These are phyloP conservation scores for Wickerhamomyces mucosus DNA, from an alignment of 805 yeast species.

Conservation along the genomic window DNA sequence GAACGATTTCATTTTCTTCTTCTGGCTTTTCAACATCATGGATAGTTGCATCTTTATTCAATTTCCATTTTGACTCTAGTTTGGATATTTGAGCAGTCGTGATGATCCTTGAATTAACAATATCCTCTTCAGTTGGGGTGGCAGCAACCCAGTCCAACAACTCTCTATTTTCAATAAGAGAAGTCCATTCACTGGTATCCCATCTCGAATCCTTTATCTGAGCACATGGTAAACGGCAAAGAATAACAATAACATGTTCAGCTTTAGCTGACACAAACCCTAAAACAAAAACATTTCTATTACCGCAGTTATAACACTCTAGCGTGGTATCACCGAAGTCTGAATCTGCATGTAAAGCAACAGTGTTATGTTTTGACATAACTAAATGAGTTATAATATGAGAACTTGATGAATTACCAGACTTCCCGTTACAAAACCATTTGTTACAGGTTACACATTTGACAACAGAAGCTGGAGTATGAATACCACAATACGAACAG, in stretches of 20 bases:
- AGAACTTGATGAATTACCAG: conserved; percentile 44
- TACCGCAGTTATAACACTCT: conserved; percentile 90
- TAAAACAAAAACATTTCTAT: conserved; percentile 63
- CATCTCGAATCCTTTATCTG: conserved; percentile 66
- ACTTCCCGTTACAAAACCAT: conserved; percentile 85
- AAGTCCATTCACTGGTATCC: conserved; percentile 86
- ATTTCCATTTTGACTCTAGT: conserved; percentile 76
- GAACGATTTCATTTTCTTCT: conserved; percentile 52
- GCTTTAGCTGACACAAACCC: conserved; percentile 85
- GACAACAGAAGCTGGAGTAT: conserved; percentile 53
- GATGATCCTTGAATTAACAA: conserved; percentile 44
- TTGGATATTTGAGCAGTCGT: conserved; percentile 56
- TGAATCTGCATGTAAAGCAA: conserved; percentile 68
- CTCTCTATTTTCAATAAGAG: conserved; percentile 71
- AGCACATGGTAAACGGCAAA: conserved; percentile 86
- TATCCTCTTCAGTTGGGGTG: conserved; percentile 56
- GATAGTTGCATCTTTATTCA: conserved; percentile 61
- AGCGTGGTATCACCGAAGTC: conserved; percentile 80
- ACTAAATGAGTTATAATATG: conserved; percentile 85
- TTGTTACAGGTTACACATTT: conserved; percentile 68
- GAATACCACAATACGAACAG: conserved; percentile 68
- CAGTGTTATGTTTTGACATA: conserved; percentile 64
- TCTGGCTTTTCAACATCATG: conserved; percentile 49
- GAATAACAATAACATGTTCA: conserved; percentile 76
- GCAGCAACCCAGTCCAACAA: conserved; percentile 77